Evolutionary conservation across 2,329 filamentous ascomycete species (phyloP).

Genomic region (Tolypocladium album): DNA sequence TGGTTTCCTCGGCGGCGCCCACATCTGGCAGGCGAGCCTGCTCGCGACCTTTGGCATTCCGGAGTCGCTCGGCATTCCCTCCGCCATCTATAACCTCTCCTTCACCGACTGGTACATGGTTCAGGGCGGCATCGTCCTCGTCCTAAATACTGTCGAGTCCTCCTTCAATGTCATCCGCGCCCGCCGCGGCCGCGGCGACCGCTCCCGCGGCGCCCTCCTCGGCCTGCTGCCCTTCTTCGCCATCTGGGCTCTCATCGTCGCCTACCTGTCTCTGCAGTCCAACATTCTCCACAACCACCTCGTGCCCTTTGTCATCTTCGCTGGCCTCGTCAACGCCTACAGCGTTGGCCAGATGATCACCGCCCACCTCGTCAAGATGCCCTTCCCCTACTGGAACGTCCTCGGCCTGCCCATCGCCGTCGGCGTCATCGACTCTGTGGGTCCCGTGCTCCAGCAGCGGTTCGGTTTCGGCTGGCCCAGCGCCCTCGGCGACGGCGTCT

Average conservation of each 20-base stretch:
- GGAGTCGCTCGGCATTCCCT: slow-evolving; percentile 52
- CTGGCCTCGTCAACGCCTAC: slow-evolving; percentile 86
- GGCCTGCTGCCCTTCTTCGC: slow-evolving; percentile 74
- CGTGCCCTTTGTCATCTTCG: slow-evolving; percentile 82
- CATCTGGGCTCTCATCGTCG: slow-evolving; percentile 65
- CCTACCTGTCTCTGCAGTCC: slow-evolving; percentile 79
- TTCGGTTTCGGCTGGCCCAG: slow-evolving; percentile 65
- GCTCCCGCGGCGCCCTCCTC: slow-evolving; percentile 62
- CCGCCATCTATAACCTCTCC: slow-evolving; percentile 62
- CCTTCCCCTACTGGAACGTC: slow-evolving; percentile 87
- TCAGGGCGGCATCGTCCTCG: slow-evolving; percentile 70
- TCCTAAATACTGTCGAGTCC: slow-evolving; percentile 74
- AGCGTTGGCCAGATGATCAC: slow-evolving; percentile 93
- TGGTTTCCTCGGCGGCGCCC: slow-evolving; percentile 73
- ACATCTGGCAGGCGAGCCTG: slow-evolving; percentile 87
- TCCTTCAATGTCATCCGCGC: slow-evolving; percentile 76
- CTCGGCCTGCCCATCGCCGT: slow-evolving; percentile 66
- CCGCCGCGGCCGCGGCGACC: slow-evolving; percentile 62
- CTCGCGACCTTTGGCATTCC: slow-evolving; percentile 61
- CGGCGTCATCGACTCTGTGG: slow-evolving; percentile 71
- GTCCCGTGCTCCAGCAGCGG: slow-evolving; percentile 51
- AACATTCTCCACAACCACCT: slow-evolving; percentile 72
- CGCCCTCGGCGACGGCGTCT: slow-evolving; percentile 62
- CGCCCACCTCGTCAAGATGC: slow-evolving; percentile 77
- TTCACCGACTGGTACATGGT: slow-evolving; percentile 92